Evolutionary conservation across 768 basidiomycete species (phyloP).

Genomic region (Stropharia rugosoannulata): DNA sequence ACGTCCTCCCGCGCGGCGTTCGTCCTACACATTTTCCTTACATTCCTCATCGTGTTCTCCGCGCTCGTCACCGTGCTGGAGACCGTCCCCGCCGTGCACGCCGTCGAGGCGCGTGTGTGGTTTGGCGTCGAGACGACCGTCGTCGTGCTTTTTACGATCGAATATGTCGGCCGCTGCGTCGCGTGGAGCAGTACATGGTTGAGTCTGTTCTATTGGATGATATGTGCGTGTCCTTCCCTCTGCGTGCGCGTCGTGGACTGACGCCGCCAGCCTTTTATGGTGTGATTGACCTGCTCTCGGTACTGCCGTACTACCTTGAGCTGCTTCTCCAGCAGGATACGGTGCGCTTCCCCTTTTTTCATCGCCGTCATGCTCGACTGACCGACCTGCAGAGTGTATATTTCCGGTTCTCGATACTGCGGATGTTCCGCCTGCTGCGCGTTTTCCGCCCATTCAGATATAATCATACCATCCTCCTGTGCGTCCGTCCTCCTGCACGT

Average conservation of each 20-base stretch:
- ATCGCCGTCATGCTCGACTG: background rate
- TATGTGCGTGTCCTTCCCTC: slow-evolving; percentile 45
- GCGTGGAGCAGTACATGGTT: slow-evolving; percentile 76
- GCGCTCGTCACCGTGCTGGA: slow-evolving; percentile 78
- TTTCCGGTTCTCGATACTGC: slow-evolving; percentile 88
- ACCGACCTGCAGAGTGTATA: slow-evolving; percentile 59
- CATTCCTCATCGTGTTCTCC: slow-evolving; percentile 69
- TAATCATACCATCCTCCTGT: slow-evolving; percentile 81
- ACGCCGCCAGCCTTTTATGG: slow-evolving; percentile 67
- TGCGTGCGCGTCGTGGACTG: background rate
- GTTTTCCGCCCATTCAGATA: slow-evolving; percentile 90
- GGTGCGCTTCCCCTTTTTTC: slow-evolving; percentile 32
- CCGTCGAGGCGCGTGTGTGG: slow-evolving; percentile 68
- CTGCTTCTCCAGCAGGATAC: slow-evolving; percentile 83
- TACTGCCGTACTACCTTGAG: slow-evolving; percentile 89
- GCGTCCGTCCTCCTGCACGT: slow-evolving; percentile 25
- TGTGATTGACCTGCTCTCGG: slow-evolving; percentile 81
- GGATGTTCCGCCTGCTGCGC: slow-evolving; percentile 85
- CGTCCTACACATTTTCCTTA: slow-evolving; percentile 68
- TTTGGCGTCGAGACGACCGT: slow-evolving; percentile 87
- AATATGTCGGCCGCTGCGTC: slow-evolving; percentile 70
- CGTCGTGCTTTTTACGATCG: slow-evolving; percentile 84
- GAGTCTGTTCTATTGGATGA: slow-evolving; percentile 60
- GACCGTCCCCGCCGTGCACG: slow-evolving; percentile 76
- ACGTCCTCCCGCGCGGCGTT: slow-evolving; percentile 77